Base-by-base conservation (phyloP, 2,329 filamentous ascomycete species). In the Cordyceps fumosorosea region DNA sequence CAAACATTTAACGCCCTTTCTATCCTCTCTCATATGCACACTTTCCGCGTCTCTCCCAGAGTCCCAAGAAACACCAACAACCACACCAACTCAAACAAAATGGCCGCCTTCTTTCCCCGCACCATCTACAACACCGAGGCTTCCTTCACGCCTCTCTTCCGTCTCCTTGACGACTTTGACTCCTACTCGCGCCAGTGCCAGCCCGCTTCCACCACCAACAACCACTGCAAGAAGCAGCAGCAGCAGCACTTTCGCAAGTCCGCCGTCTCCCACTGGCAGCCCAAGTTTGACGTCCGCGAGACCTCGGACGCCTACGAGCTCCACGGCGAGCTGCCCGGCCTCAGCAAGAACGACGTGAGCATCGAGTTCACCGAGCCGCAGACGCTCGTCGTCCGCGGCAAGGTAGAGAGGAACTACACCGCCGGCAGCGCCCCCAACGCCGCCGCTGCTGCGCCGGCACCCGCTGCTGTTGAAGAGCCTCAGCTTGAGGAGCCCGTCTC, bases 351-450 rank as follows among this genome's bases (percentile, higher is more conserved):
- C 68, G 80, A 92, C 69, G 79, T 95, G 70, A 79, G 82, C 71
- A 89, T 93, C 71, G 89, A 93, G 71, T 93, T 93, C 80, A 87
- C 85, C 63, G 89, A 93, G 71, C 79, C 82, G 48, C 87, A 90
- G 76, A 92, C 89, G 18, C 77, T 93, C 50, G 81, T 85, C 65
- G 80, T 95, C 72, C 84, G 84, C 63, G 90, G 90, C 70, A 84
- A 81, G 66, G 81, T 85, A 62, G 89, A 92, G 75, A 84, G 86
- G 67, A 77, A 77, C 66, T 82, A 84, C 74, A 82, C 84, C 64
- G 76, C 84, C 45, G 83, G 83, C 63, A 80, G 78, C 10, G 76
- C 80, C 3, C 56, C 62, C 74, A 81, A 37, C 10, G 76, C 81
- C 32, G 79, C 76, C 55, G 74, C 78, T 55, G 75, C 85, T 60